These are phyloP conservation scores for Candida schatavii DNA, from an alignment of 805 yeast species.

Conservation along the genomic window DNA sequence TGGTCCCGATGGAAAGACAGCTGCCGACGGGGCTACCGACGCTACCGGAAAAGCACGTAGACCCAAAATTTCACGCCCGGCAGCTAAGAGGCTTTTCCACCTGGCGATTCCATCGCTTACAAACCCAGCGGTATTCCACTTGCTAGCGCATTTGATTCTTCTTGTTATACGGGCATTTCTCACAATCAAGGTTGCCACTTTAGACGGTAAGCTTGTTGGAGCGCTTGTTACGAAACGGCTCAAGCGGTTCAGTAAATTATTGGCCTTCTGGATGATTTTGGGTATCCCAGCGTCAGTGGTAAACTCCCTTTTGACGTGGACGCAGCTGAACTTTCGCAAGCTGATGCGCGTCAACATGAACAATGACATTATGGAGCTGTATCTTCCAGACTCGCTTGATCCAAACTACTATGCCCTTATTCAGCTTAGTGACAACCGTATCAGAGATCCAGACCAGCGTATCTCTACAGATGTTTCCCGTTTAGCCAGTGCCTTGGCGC, in stretches of 20 bases:
- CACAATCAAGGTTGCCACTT: slow-evolving; percentile 76
- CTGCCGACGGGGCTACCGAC: slow-evolving; percentile 10
- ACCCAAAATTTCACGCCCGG: slow-evolving; percentile 28
- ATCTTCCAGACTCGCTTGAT: slow-evolving; percentile 65
- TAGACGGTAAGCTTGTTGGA: slow-evolving; percentile 85
- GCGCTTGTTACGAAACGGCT: slow-evolving; percentile 72
- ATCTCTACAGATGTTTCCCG: slow-evolving; percentile 78
- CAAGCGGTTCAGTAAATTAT: slow-evolving; percentile 55
- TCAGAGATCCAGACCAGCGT: slow-evolving; percentile 78
- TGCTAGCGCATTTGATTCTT: slow-evolving; percentile 54
- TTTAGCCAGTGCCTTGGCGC: slow-evolving; percentile 66
- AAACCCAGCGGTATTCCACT: slow-evolving; percentile 30
- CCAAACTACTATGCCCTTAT: slow-evolving; percentile 74
- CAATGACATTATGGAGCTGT: slow-evolving; percentile 59
- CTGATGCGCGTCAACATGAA: slow-evolving; percentile 65
- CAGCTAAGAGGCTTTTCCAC: slow-evolving; percentile 26
- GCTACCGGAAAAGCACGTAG: slow-evolving; percentile 13
- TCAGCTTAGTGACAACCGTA: slow-evolving; percentile 49
- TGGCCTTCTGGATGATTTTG: slow-evolving; percentile 75
- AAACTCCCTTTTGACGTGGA: slow-evolving; percentile 65
- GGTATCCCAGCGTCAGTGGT: slow-evolving; percentile 85
- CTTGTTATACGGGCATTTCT: slow-evolving; percentile 67
- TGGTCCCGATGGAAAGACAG: slow-evolving; percentile 5
- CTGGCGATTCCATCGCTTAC: slow-evolving; percentile 33
- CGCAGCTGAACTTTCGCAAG: slow-evolving; percentile 56